Conservation (phyloP, 192 early-diverging fungal genomes). For the Paraglomus brasilianum region DNA sequence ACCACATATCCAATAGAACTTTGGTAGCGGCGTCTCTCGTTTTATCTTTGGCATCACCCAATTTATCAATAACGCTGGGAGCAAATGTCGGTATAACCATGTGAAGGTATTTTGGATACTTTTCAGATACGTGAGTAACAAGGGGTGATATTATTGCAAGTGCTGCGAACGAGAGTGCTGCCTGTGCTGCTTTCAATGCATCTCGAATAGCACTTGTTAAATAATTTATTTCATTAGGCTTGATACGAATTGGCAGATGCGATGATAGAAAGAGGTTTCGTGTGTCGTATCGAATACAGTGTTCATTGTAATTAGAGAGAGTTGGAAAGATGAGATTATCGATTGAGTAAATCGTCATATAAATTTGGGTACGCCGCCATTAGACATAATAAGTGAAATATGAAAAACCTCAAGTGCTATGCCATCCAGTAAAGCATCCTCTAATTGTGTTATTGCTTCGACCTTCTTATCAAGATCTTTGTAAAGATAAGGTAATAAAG, state of each 20-base stretch:
- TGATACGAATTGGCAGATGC: background rate
- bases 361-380: too few relatives aligned
- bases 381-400: too few relatives aligned
- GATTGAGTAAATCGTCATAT: too few relatives aligned
- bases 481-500: too few relatives aligned
- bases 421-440: constrained; percentile 10
- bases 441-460: constrained; percentile 18
- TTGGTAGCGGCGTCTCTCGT: constrained; percentile 3
- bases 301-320: too few relatives aligned
- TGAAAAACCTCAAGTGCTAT: constrained; percentile 20
- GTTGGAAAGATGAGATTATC: too few relatives aligned
- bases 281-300: too few relatives aligned
- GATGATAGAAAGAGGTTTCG: too few relatives aligned
- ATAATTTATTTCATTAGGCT: constrained; percentile 26
- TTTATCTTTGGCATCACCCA: constrained; percentile 24
- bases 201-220: constrained; percentile 4
- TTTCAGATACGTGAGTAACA: constrained; percentile 4
- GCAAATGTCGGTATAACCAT: constrained; percentile 5
- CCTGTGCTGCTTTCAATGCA: constrained; percentile 14
- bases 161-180: constrained; percentile 8
- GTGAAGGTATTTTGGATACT: constrained; percentile 3
- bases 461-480: constrained; percentile 26
- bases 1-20: constrained; percentile 20
- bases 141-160: constrained; percentile 2
- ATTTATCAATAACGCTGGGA: constrained; percentile 14